Conservation (phyloP, 331 rosid species). For the Dryas integrifolia region DNA sequence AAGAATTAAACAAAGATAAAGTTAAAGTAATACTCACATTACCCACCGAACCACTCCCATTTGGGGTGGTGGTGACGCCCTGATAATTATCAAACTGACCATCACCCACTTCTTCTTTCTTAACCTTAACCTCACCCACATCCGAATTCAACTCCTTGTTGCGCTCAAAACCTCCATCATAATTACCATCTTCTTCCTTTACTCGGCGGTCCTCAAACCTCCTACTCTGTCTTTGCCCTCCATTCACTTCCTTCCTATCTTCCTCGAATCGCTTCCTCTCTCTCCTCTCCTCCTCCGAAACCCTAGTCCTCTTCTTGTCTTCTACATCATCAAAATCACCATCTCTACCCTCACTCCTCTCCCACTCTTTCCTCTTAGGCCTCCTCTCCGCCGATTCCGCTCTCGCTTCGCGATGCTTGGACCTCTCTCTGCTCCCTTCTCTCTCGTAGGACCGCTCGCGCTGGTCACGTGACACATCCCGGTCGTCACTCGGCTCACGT, state of each 20-base stretch:
- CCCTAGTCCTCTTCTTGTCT: slow-evolving; percentile 54
- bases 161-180: slow-evolving; percentile 27
- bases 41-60: slow-evolving; percentile 44
- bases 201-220: slow-evolving; percentile 40
- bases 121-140: slow-evolving; percentile 26
- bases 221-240: slow-evolving; percentile 46
- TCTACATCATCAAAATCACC: slow-evolving; percentile 32
- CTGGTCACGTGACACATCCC: slow-evolving; percentile 21
- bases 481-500: slow-evolving; percentile 19
- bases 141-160: slow-evolving; percentile 15
- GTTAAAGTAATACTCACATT: slow-evolving; percentile 47
- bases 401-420: slow-evolving; percentile 36
- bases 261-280: slow-evolving; percentile 40
- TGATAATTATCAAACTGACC: slow-evolving; percentile 32
- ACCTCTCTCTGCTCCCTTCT: slow-evolving; percentile 61
- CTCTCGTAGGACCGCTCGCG: slow-evolving; percentile 47
- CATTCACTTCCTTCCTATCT: slow-evolving; percentile 38
- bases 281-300: slow-evolving; percentile 45
- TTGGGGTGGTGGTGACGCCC: slow-evolving; percentile 28
- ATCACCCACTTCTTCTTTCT: slow-evolving; percentile 40
- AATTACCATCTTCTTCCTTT: slow-evolving; percentile 37
- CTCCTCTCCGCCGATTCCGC: slow-evolving; percentile 35
- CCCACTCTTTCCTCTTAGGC: slow-evolving; percentile 84
- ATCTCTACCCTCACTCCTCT: slow-evolving; percentile 46
- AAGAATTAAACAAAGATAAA: not conserved